These are phyloP conservation scores for Nicotiana undulata DNA, from an alignment of 257 asterid genomes.

Conservation along the genomic window DNA sequence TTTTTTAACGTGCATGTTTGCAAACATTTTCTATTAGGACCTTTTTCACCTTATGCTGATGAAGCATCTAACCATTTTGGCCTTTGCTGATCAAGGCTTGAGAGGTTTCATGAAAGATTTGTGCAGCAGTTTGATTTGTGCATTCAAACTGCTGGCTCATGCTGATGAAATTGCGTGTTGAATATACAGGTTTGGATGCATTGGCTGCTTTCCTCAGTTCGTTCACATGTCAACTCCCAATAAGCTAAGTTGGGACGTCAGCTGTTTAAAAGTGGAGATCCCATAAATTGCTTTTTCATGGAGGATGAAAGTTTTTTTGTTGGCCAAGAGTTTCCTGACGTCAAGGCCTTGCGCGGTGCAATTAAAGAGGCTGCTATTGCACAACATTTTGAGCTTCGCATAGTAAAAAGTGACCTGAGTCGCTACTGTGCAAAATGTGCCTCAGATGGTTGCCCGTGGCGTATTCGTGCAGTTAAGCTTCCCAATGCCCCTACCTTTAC, in stretches of 20 bases:
- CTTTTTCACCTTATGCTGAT: not conserved
- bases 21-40: not conserved
- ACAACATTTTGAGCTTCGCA: conserved; percentile 69
- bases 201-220: not conserved
- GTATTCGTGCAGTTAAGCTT: conserved; percentile 75
- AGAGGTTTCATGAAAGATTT: not conserved
- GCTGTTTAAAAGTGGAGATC: not conserved
- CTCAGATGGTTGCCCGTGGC: conserved; percentile 75
- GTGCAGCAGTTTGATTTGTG: not conserved
- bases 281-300: conserved; percentile 26
- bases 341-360: conserved; percentile 62
- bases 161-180: not conserved
- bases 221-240: not conserved
- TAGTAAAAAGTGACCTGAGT: conserved; percentile 60
- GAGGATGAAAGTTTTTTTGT: conserved; percentile 39
- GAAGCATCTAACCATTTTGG: not conserved
- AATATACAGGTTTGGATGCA: not conserved
- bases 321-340: conserved; percentile 76
- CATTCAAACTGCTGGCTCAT: not conserved
- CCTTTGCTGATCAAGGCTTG: not conserved
- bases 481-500: conserved; percentile 60
- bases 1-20: not conserved
- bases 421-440: conserved; percentile 78
- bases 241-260: not conserved
- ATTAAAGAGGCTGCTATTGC: conserved; percentile 78